These are phyloP conservation scores for Trametes coccinea DNA, from an alignment of 768 basidiomycete genomes.

Conservation along the genomic window DNA sequence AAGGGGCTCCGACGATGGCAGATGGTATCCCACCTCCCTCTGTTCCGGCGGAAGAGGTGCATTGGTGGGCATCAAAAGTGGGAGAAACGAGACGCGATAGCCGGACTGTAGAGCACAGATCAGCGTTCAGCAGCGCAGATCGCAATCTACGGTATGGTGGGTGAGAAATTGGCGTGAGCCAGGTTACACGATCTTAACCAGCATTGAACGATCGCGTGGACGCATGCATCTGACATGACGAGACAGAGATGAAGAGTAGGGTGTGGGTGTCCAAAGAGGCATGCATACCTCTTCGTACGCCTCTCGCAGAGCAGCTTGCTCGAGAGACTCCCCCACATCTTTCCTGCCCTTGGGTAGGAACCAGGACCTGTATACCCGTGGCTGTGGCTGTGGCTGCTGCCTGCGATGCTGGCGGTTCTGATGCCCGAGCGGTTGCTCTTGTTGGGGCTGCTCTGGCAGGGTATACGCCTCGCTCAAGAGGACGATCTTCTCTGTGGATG, in stretches of 20 bases:
- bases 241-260: not conserved
- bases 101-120: slow-evolving; percentile 42
- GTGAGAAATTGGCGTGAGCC: not conserved
- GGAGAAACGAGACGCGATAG: slow-evolving; percentile 48
- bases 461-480: slow-evolving; percentile 43
- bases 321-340: slow-evolving; percentile 63
- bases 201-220: too few species aligned
- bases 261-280: not conserved
- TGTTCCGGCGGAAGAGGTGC: slow-evolving; percentile 39
- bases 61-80: slow-evolving; percentile 41
- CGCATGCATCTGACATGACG: too few species aligned
- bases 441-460: slow-evolving; percentile 3
- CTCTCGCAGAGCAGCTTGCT: slow-evolving; percentile 59
- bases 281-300: slow-evolving; percentile 63
- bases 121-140: not conserved
- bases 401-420: too few species aligned
- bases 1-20: slow-evolving; percentile 44
- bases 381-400: too few species aligned
- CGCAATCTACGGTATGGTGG: not conserved
- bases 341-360: slow-evolving; percentile 68
- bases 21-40: not conserved
- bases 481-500: slow-evolving; percentile 54
- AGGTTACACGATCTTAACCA: too few species aligned
- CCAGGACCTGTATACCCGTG: slow-evolving; percentile 32
- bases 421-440: too few species aligned